Base-by-base conservation (phyloP, 371 early-diverging fungal species). In the Ecytonucleospora hepatopenaei region DNA sequence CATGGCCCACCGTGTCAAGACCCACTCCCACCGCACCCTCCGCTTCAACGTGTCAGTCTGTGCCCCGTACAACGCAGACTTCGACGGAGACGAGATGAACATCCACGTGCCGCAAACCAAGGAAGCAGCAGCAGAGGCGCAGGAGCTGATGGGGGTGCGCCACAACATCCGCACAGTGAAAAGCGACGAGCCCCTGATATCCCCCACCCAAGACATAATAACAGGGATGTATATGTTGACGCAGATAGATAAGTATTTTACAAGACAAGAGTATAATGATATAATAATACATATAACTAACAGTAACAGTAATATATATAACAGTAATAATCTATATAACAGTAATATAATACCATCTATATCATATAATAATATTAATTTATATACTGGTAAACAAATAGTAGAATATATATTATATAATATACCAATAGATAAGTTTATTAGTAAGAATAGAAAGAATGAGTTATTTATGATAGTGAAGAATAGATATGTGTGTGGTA, bases 31-130 rank as follows among this genome's bases (percentile, higher is more conserved):
- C 88, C 82, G 92, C 68, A 98, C 97, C 1, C 88, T 97, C 81
- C 85, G 95, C 53, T 93, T 97, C 84, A 98, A 97, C 77, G 94
- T 94, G 78, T 97, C 93, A 84, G 96, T 94, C 1, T 95, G 95
- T 79, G 86, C 91, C 1, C 97, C 96, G 24, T 97, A 96, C 75
- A 96, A 98, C 80, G 97, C 97, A 40, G 97, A 95, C 85, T 96
- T 95, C 78, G 97, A 97, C 77, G 97, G 97, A 71, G 99, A 98
- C 81, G 99, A 98, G 81, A 98, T 98, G 99, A 98, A 98, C 78
- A 83, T 98, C 78, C 99, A 98, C 80, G 87, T 96, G 3, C 97
- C 96, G 16, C 97, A 98, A 80, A 94, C 95, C 1, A 89, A 92
- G 78, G 95, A 96, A 82, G 94, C 97, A 0, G 85, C 91, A 31